Percentiles rank a stretch among this genome's conserved stretches.
These are phyloP conservation scores for Moringa oleifera DNA, from an alignment of 345 rosid species.

Conservation along the genomic window DNA sequence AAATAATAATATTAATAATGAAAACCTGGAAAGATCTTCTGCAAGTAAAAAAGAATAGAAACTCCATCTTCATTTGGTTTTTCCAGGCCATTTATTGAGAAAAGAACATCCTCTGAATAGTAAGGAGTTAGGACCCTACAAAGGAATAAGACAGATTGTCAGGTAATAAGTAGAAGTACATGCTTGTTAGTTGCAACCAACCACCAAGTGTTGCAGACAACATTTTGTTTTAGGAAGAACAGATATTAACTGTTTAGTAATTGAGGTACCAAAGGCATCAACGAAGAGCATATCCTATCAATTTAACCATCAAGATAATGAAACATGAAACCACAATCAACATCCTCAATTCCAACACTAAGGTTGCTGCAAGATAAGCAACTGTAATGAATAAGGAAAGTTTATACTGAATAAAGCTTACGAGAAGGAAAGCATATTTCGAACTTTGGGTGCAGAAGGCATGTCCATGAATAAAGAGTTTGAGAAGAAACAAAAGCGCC, in stretches of 20 bases:
- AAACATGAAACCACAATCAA: no score
- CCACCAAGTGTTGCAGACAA: no score
- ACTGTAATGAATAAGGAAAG: neutral
- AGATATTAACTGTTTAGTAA: no score
- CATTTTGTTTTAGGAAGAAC: no score
- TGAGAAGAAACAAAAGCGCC: constrained; percentile 61
- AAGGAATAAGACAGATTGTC: constrained; percentile 6
- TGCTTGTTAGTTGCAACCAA: no score
- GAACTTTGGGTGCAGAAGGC: constrained; percentile 63
- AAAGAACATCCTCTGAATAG: constrained; percentile 67
- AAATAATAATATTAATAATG: constrained; percentile 6
- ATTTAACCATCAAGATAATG: neutral
- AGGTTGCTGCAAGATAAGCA: neutral
- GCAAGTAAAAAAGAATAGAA: constrained; percentile 74
- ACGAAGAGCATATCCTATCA: neutral
- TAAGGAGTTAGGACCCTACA: constrained; percentile 76
- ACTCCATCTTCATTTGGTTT: constrained; percentile 78
- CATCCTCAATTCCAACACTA: no score
- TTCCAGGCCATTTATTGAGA: constrained; percentile 48
- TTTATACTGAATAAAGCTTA: constrained; percentile 26
- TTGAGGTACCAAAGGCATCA: neutral
- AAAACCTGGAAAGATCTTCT: constrained; percentile 78
- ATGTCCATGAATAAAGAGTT: constrained; percentile 71
- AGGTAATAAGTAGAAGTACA: no score
- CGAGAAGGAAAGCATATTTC: constrained; percentile 62